Conservation (phyloP, 371 early-diverging fungal species). For the Mucor indicus region DNA sequence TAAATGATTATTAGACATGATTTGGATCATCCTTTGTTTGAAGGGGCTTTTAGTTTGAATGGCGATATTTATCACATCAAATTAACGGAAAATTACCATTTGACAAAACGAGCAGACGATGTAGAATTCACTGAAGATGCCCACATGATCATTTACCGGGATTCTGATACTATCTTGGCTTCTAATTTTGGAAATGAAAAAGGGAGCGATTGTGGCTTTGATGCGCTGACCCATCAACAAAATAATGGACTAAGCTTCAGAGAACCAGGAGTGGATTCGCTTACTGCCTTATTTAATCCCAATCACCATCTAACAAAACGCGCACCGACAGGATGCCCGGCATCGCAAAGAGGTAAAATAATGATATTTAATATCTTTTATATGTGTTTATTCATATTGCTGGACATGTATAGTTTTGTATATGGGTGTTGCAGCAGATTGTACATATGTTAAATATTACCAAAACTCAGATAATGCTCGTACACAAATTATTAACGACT, state of each 20-base stretch:
- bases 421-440: slow-evolving; percentile 68
- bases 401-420: slow-evolving; percentile 26
- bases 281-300: neutral
- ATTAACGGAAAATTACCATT: slow-evolving; percentile 53
- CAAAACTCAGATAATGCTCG: slow-evolving; percentile 57
- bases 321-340: slow-evolving; percentile 38
- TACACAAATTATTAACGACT: slow-evolving; percentile 72
- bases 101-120: slow-evolving; percentile 62
- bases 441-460: slow-evolving; percentile 68
- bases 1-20: slow-evolving; percentile 15
- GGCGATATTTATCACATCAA: slow-evolving; percentile 67
- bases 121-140: slow-evolving; percentile 25
- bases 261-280: neutral
- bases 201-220: slow-evolving; percentile 32
- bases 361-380: too few species aligned
- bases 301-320: slow-evolving; percentile 28
- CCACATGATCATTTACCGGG: slow-evolving; percentile 66
- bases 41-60: slow-evolving; percentile 62
- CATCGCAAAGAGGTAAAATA: slow-evolving; percentile 38
- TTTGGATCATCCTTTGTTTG: slow-evolving; percentile 46
- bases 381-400: slow-evolving; percentile 24
- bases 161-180: slow-evolving; percentile 52
- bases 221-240: slow-evolving; percentile 13
- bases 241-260: neutral
- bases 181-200: neutral